Base-by-base conservation (phyloP, 352 stramenopile species). In the Globisporangium lucens region DNA sequence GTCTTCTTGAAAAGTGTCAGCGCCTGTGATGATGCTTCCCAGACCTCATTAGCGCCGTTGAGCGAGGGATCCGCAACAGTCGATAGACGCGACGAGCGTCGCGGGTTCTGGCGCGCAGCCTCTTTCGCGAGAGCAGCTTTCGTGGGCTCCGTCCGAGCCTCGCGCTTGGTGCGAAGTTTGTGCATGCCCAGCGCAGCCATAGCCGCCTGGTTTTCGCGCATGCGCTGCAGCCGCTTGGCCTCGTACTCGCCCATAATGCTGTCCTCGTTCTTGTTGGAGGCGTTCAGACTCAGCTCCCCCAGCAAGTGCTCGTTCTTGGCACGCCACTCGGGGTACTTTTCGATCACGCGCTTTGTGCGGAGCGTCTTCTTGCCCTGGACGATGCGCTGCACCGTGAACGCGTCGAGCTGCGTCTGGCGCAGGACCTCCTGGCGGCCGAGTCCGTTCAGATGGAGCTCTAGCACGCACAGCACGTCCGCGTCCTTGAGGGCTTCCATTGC, bases 201-300 rank as follows among this genome's bases (percentile, higher is more conserved):
- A 61, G 72, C 66, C 27, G 68, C 69, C 56, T 78, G 75, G 74
- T 90, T 90, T 47, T 74, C 65, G 58, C 76, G 69, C 30, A 91
- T 78, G 66, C 80, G 83, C 65, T 77, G 77, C 66, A 69, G 65
- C 1, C 83, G 79, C 75, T 89, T 91, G 61, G 75, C 70, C 49
- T 91, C 83, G 71, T 91, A 91, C 36, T 70, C 80, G 13, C 52
- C 33, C 52, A 57, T 43, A 9, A 1, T 27, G 9, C 38, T 3
- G n/a, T 12, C 17, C 2, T 2, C 17, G 2, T 41, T 49, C 29
- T 12, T n/a, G 1, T 9, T 33, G 2, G 52, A n/a, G 13, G 24
- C 49, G 2, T 15, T 17, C 3, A 27, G 2, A 4, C 8, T 38
- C 22, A 36, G 17, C 38, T 61, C 1, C 27, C 63, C 33, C 24